Base-by-base conservation (phyloP, 176 grass and related monocot species). In the Avena sativa region DNA sequence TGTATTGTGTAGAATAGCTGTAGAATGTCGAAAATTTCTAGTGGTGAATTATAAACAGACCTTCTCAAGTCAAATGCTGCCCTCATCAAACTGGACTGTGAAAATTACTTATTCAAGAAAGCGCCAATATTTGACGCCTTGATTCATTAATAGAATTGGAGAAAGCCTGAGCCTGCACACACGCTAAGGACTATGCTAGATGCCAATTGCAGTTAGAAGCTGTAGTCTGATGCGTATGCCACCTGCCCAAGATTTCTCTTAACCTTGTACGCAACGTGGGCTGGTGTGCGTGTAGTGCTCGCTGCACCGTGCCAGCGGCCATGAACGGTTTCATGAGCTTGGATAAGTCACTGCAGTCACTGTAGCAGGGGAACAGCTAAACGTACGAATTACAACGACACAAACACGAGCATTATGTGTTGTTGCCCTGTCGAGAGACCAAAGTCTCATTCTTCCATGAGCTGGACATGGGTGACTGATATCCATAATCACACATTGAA, bases 11-110 rank as follows among this genome's bases (percentile, higher is more conserved):
- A 50, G 34, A 81, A 57, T 36, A 66, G 76, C 0, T 51, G 23
- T 69, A 59, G 26, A 13, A 38, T 55, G 38, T 28, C 9, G 9
- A 68, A 60, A 59, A 66, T 89, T 81, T 53, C 9, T 85, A 14
- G 50, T 8, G 49, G 25, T 34, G 21, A 71, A 83, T 23, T 52
- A 19, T 48, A 86, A 46, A 64, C 44, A 5, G 50, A 25, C 51
- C 64, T 83, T 44, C 77, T 85, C 74, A 79, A 55, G 79, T 81
- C 30, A 38, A 81, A 67, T 89, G 49, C 8, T 61, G 40, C 25
- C 67, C 21, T 21, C 43, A 52, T 87, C 13, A 51, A 58, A 83
- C 66, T 70, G 51, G 32, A 72, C 7, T n/a, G 46, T 64, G 17
- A 67, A 47, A 60, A 66, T 59, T 69, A 43, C 34, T 21, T 88